Evolutionary conservation across 345 rosid genomes (phyloP), one percentile per base, ranked within the genome.

Genomic region (Mercurialis annua): DNA sequence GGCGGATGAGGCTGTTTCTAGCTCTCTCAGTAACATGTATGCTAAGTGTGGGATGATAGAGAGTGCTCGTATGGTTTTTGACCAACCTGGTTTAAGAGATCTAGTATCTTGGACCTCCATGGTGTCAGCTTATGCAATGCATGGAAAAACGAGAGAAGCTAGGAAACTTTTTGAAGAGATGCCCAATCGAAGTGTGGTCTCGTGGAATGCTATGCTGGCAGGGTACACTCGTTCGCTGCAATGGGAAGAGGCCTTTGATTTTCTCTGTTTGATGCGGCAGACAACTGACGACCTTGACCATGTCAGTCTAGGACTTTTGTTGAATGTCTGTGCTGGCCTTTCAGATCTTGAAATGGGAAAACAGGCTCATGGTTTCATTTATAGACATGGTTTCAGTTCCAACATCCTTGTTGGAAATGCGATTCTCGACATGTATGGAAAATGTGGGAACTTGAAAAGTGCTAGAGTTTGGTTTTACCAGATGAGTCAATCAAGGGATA

Each of bases 161-260:
- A 79, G 91, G 61, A 76, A 84, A 46, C 87, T 92, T 48, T 92
- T 92, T 61, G 76, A 84, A 78, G 58, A 79, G 75, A 92, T 92
- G 96, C 93, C 93, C 10, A 87, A 84, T 59, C 76, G 85, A 56
- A 90, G 85, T 77, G 65, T 88, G 5, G 36, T 92, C 73, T 85
- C 98, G 0, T 92, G 97, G 95, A 92, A 90, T 54, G 87, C 87
- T 20, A 86, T 92, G 92, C 65, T 90, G 76, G 93, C 87, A 0
- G 95, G 93, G 55, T 90, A 90, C 73, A 81, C 73, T 72, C 81
- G 67, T 47, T 75, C 71, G 10, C 65, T 53, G 17, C 77, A 76
- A 64, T 92, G 92, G 96, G 85, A 88, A 52, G 87, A 84, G 69
- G 96, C 93, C 38, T 59, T 83, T 49, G 74, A 82, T 48, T 86